phyloP scores from a whole-genome alignment of 495 filamentous ascomycete species.

The Penicillium parvum region DNA sequence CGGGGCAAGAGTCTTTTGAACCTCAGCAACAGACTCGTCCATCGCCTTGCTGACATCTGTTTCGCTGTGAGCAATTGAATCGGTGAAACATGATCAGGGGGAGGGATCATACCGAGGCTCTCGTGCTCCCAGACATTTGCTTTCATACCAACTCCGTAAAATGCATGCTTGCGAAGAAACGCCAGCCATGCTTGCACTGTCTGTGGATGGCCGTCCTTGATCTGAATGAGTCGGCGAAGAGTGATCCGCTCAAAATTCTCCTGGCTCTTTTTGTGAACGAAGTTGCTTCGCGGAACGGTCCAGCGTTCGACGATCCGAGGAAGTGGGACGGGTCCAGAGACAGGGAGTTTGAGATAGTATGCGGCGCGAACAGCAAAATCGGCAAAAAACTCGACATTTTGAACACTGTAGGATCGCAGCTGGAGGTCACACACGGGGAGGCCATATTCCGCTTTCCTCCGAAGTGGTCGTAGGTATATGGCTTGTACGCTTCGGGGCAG shows the following conservation, averaged over 20 bases:
- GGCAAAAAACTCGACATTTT: conserved; percentile 89
- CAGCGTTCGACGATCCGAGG: conserved; percentile 83
- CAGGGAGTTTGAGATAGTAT: conserved; percentile 86
- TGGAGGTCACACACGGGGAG: conserved; percentile 87
- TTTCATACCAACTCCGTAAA: conserved; percentile 97
- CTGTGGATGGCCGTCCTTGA: conserved; percentile 88
- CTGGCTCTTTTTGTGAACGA: conserved; percentile 94
- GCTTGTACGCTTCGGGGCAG: conserved; percentile 76
- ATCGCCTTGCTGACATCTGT: conserved; percentile 63
- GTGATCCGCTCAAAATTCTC: conserved; percentile 97
- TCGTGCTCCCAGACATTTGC: conserved; percentile 91
- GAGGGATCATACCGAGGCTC: conserved; percentile 51
- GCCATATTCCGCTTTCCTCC: conserved; percentile 65
- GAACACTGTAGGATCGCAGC: conserved; percentile 83
- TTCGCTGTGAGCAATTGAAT: conserved; percentile 2
- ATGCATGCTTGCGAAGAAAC: conserved; percentile 83
- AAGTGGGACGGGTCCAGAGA: conserved; percentile 82
- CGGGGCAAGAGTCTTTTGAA: conserved; percentile 55
- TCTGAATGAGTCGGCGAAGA: conserved; percentile 79
- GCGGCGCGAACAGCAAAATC: conserved; percentile 94
- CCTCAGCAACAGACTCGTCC: conserved; percentile 54
- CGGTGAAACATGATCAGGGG: too few relatives aligned
- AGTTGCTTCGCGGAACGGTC: conserved; percentile 87
- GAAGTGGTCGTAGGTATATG: conserved; percentile 78
- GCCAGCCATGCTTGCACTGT: conserved; percentile 86